Evolutionary conservation across 495 filamentous ascomycete genomes (phyloP).

Genomic region (Podospora tetraspora): DNA sequence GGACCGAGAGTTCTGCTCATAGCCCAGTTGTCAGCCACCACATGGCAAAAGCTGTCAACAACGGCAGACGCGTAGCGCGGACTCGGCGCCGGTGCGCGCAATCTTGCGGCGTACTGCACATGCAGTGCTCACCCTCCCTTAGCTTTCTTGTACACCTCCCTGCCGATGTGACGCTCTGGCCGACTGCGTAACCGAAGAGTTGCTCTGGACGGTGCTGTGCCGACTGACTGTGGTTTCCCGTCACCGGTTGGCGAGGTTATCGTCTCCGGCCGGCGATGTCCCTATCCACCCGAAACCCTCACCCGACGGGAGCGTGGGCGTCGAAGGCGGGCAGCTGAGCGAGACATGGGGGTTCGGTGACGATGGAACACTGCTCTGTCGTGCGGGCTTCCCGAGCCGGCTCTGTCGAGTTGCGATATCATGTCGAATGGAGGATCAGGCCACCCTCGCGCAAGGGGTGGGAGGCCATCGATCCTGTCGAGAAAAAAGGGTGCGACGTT

Average conservation of each 20-base stretch:
- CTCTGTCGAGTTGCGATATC: background rate
- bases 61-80: constrained; percentile 8
- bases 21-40: constrained; percentile 9
- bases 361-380: background rate
- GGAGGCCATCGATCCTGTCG: background rate
- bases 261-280: background rate
- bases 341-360: background rate
- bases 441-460: background rate
- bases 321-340: background rate
- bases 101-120: background rate
- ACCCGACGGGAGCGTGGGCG: background rate
- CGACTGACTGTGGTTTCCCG: background rate
- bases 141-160: background rate
- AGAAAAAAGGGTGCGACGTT: background rate
- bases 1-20: background rate
- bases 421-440: background rate
- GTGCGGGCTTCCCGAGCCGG: background rate
- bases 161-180: background rate
- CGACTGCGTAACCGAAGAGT: background rate
- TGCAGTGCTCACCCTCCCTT: background rate
- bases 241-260: background rate
- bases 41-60: constrained; percentile 9
- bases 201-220: background rate
- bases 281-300: background rate
- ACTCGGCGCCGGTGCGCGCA: background rate